Percentiles rank a stretch among this genome's conserved stretches.
Evolutionary conservation across 1,284 basidiomycete genomes (phyloP).

Genomic region (Irpex lacteus): DNA sequence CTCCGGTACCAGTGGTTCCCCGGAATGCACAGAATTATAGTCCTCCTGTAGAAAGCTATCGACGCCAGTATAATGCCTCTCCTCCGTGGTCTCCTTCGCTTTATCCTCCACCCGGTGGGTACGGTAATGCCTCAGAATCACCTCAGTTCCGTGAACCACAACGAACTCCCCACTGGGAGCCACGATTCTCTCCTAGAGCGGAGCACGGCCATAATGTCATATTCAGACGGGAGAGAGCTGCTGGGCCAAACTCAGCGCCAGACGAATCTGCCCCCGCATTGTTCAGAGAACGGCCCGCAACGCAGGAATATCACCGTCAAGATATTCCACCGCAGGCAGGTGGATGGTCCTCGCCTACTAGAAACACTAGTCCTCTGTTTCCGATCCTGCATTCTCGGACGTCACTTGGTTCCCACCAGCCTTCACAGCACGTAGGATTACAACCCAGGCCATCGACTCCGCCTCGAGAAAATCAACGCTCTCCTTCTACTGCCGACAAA

Average conservation of each 20-base stretch:
- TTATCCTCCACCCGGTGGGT: not conserved
- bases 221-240: not conserved
- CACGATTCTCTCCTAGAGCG: not conserved
- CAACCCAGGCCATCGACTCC: not conserved
- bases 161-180: not conserved
- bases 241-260: not conserved
- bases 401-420: not conserved
- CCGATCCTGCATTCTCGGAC: not conserved
- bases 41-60: slow-evolving; percentile 25
- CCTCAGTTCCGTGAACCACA: not conserved
- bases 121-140: not conserved
- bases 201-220: not conserved
- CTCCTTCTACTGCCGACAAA: not conserved
- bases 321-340: not conserved
- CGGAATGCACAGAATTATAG: slow-evolving; percentile 21
- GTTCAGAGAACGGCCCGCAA: not conserved
- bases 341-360: not conserved
- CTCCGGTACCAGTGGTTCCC: slow-evolving; percentile 13
- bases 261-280: not conserved
- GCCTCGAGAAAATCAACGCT: not conserved
- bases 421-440: not conserved
- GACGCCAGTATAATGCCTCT: slow-evolving; percentile 22
- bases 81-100: slow-evolving; percentile 17
- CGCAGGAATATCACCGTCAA: not conserved
- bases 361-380: not conserved